phyloP scores from a whole-genome alignment of 352 stramenopile species.

The Globisporangium nodosum region DNA sequence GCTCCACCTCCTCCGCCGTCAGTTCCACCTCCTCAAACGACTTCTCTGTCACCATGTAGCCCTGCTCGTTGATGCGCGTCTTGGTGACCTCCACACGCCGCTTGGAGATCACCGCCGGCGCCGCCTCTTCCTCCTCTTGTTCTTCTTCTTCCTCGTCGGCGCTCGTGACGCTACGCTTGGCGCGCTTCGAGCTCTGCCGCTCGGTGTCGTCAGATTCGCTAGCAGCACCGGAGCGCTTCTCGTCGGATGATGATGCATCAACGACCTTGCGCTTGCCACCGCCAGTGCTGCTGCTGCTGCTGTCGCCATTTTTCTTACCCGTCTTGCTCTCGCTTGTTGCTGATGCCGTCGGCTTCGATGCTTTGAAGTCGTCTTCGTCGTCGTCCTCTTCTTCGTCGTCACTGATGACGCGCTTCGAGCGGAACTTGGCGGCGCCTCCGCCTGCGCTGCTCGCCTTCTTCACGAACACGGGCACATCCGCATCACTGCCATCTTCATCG shows the following conservation, averaged over 20 bases:
- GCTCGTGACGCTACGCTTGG: slow-evolving; percentile 9
- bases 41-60: slow-evolving; percentile 86
- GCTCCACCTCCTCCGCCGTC: slow-evolving; percentile 45
- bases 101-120: slow-evolving; percentile 27
- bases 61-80: slow-evolving; percentile 72
- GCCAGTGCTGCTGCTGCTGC: neutral
- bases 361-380: slow-evolving; percentile 12
- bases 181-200: slow-evolving; percentile 6
- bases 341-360: neutral
- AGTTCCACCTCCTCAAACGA: slow-evolving; percentile 66
- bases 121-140: slow-evolving; percentile 10
- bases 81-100: slow-evolving; percentile 57
- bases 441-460: slow-evolving; percentile 28
- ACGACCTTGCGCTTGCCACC: slow-evolving; percentile 44
- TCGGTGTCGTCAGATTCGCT: slow-evolving; percentile 8
- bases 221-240: slow-evolving; percentile 2
- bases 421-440: slow-evolving; percentile 14
- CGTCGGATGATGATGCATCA: slow-evolving; percentile 23
- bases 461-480: slow-evolving; percentile 62
- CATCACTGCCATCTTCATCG: slow-evolving; percentile 35
- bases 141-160: slow-evolving; percentile 13
- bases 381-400: slow-evolving; percentile 67
- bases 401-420: slow-evolving; percentile 55
- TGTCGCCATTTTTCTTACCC: neutral
- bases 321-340: slow-evolving; percentile 5